Base-by-base conservation (phyloP, 305 asterid species). In the Coffea humblotiana region DNA sequence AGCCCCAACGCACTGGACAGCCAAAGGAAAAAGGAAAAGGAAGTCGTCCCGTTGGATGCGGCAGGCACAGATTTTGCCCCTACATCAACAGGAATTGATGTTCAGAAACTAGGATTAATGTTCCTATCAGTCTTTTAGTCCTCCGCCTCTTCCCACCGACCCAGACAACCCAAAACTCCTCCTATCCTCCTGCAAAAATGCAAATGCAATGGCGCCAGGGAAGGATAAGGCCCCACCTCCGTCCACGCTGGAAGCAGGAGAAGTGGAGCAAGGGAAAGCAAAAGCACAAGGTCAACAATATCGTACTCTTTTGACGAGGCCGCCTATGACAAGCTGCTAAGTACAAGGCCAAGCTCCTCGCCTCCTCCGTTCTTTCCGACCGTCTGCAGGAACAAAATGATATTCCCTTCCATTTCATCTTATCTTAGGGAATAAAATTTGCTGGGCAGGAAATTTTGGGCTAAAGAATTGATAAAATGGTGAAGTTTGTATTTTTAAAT, bases 261-360 rank as follows among this genome's bases (percentile, higher is more conserved):
- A 56, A n/a, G 40, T 14, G 32, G 3, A 10, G 1, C 29, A 12
- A n/a, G 92, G 98, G 98, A 77, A 93, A 92, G 90, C 98, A 93
- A 87, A 93, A 93, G 94, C 97, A 93, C 84, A 93, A 93, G 96
- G 96, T 92, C 71, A 93, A 92, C 90, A 93, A 93, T 91, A 90
- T 91, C 91, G 98, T 93, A 72, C 84, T 93, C 82, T 37, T 92
- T 93, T 75, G 98, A 93, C 67, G 92, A 93, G 86, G 90, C 87
- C 1, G 89, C 98, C 35, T 93, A 92, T 72, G 97, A 93, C 60
- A 93, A 93, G 89, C 79, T 93, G 35, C 37, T 91, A 93, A 92
- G 78, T 92, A 88, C 43, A 37, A 37, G 5, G 43, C 43, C 86
- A 93, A 92, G 89, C 97, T 93, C 73, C 91, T 93, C 82, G 92